Evolutionary conservation across 192 early-diverging fungal genomes (phyloP).

Genomic region (Coemansia javaensis): DNA sequence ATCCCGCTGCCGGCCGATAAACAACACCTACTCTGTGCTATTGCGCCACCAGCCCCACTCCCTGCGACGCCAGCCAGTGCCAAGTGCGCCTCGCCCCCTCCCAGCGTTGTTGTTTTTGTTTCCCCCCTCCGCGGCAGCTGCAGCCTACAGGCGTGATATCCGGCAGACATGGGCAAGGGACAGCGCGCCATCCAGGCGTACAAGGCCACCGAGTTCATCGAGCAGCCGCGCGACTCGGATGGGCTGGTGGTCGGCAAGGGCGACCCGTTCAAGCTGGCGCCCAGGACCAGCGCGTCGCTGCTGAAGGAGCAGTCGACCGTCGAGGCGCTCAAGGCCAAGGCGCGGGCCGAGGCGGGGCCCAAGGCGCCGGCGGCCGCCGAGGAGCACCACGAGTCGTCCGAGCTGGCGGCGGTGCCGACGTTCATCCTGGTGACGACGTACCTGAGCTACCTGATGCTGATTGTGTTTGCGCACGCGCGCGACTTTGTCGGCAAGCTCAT

Average conservation of each 20-base stretch:
- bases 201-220: conserved; percentile 42
- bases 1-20: too few relatives aligned
- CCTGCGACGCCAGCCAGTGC: too few relatives aligned
- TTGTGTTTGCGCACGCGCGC: conserved; percentile 85
- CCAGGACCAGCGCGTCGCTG: conserved; percentile 20
- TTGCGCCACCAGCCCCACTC: too few relatives aligned
- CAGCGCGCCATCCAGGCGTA: conserved; percentile 34
- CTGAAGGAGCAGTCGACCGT: conserved; percentile 2
- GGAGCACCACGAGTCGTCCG: not conserved
- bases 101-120: not conserved
- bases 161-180: conserved; percentile 39
- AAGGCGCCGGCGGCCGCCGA: not conserved
- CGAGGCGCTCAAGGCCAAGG: not conserved
- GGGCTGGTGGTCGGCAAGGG: conserved; percentile 8
- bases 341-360: not conserved
- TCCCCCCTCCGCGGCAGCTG: not conserved
- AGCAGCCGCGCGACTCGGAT: conserved; percentile 24
- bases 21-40: too few relatives aligned
- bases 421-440: conserved; percentile 90
- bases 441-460: conserved; percentile 88
- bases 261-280: conserved; percentile 29
- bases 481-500: conserved; percentile 88
- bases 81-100: too few relatives aligned
- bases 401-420: conserved; percentile 60
- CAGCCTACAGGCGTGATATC: not conserved